A percentile compares a stretch with the other conserved stretches of the same genome.
phyloP scores from a whole-genome alignment of 1,284 basidiomycete genomes.

The Irpex sp. region DNA sequence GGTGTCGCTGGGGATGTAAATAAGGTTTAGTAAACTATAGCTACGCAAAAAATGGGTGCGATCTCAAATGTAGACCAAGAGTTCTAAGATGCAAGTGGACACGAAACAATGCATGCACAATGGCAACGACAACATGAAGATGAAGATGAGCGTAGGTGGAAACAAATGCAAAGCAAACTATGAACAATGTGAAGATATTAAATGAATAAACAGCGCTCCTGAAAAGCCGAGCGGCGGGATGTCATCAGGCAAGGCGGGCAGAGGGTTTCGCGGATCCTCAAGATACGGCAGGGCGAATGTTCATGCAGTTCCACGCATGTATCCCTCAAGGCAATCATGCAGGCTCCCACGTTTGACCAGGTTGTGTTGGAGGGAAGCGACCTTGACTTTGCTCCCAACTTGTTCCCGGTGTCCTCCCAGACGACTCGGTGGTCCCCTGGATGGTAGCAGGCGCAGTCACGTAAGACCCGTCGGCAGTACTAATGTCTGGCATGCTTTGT shows the following conservation, averaged over 20 bases:
- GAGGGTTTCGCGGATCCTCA: background rate
- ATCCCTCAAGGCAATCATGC: constrained; percentile 17
- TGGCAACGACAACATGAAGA: background rate
- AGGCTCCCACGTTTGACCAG: constrained; percentile 20
- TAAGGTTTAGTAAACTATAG: background rate
- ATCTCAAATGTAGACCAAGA: background rate
- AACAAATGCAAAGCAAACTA: constrained; percentile 2
- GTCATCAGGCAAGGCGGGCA: background rate
- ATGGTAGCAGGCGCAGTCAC: constrained; percentile 60
- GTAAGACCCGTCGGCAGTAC: constrained; percentile 64
- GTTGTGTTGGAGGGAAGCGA: constrained; percentile 21
- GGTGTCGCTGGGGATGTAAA: constrained; percentile 4
- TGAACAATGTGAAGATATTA: background rate
- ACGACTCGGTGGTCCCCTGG: constrained; percentile 41
- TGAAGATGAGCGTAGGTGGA: background rate
- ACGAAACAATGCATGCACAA: background rate
- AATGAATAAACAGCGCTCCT: background rate
- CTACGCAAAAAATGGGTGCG: background rate
- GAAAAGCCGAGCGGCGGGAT: background rate
- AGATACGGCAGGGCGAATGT: background rate
- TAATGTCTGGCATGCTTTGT: constrained; percentile 54
- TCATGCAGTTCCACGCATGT: background rate
- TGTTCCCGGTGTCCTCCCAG: constrained; percentile 26
- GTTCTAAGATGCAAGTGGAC: constrained; percentile 1
- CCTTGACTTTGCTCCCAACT: constrained; percentile 35